These are phyloP conservation scores for Penicillium digitatum DNA, from an alignment of 2,329 filamentous ascomycete species.

Conservation along the genomic window DNA sequence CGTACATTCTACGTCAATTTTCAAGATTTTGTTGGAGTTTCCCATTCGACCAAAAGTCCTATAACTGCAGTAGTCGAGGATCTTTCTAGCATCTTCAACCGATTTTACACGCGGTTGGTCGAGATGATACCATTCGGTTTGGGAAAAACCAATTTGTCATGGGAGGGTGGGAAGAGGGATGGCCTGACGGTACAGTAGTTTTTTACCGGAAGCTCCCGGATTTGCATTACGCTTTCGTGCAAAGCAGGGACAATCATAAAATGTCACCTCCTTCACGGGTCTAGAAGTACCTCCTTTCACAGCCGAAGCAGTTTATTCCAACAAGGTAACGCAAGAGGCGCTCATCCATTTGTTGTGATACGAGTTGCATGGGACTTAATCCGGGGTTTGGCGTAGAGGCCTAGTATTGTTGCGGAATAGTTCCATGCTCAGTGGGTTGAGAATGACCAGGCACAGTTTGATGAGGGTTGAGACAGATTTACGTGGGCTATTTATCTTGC, in stretches of 20 bases:
- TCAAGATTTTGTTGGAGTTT: too few species aligned
- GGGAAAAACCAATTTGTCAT: too few species aligned
- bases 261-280: slow-evolving; percentile 47
- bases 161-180: neutral
- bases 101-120: neutral
- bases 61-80: too few species aligned
- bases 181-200: too few species aligned
- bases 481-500: slow-evolving; percentile 20
- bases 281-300: slow-evolving; percentile 49
- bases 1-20: too few species aligned
- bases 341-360: slow-evolving; percentile 50
- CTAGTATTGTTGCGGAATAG: slow-evolving; percentile 48
- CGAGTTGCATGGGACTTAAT: slow-evolving; percentile 49
- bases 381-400: slow-evolving; percentile 46
- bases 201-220: slow-evolving; percentile 15
- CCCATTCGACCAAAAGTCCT: too few species aligned
- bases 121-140: neutral
- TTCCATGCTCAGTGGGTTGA: slow-evolving; percentile 49
- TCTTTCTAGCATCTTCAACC: too few species aligned
- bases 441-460: slow-evolving; percentile 42
- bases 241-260: slow-evolving; percentile 48
- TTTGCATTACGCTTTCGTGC: slow-evolving; percentile 40
- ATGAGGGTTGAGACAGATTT: slow-evolving; percentile 47
- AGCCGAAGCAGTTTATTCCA: slow-evolving; percentile 45
- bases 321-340: slow-evolving; percentile 39